These are phyloP conservation scores for Prunus salicina DNA, from an alignment of 306 rosid species.

Conservation along the genomic window DNA sequence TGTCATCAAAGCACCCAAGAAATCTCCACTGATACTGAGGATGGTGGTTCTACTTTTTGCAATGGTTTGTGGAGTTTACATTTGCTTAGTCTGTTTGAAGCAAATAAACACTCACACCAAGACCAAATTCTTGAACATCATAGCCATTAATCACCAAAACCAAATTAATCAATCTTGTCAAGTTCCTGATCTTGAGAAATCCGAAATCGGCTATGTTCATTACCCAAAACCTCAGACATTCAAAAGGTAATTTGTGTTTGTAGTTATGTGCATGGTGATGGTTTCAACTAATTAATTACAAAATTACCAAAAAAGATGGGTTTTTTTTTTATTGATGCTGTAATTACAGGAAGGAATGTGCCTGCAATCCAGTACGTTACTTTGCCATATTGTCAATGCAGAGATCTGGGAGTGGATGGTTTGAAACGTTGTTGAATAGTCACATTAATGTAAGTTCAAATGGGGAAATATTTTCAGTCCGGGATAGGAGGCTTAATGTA, in stretches of 20 bases:
- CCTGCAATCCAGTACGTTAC: conserved; percentile 31
- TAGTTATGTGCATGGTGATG: neutral
- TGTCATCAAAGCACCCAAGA: conserved; percentile 45
- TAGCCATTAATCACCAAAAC: conserved; percentile 15
- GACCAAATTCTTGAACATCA: conserved; percentile 22
- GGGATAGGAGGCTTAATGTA: conserved; percentile 25
- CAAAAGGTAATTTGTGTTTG: conserved; percentile 34
- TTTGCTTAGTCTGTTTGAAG: conserved; percentile 36
- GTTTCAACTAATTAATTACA: neutral
- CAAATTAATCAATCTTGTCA: conserved; percentile 28
- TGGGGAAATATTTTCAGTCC: conserved; percentile 28
- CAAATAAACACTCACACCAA: conserved; percentile 26
- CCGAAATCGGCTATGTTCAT: conserved; percentile 51
- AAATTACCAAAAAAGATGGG: neutral
- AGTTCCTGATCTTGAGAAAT: conserved; percentile 26
- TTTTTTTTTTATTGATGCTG: neutral
- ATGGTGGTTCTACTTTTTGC: conserved; percentile 36
- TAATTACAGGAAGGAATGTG: conserved; percentile 24
- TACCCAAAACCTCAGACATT: conserved; percentile 57
- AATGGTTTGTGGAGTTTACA: conserved; percentile 47
- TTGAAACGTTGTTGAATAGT: conserved; percentile 33
- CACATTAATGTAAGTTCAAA: conserved; percentile 33
- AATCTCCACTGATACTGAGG: conserved; percentile 47
- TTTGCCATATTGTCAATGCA: conserved; percentile 40
- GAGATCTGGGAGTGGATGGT: conserved; percentile 42